A percentile compares a stretch with the other conserved stretches of the same genome.
Evolutionary conservation across 495 filamentous ascomycete genomes (phyloP).

Genomic region (Chlorociboria aeruginascens): DNA sequence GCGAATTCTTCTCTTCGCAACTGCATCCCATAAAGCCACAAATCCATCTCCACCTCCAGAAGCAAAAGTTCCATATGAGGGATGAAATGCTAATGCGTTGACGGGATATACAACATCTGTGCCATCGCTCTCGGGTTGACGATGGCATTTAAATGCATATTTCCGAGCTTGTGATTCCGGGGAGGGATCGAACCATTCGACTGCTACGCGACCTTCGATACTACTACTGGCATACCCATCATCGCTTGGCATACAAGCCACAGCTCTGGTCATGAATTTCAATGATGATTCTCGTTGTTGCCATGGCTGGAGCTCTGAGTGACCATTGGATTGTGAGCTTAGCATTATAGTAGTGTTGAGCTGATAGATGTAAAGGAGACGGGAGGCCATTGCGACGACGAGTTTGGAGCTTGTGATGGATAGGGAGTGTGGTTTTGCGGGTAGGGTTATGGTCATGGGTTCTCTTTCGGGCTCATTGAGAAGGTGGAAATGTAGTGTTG

Average conservation of each 20-base stretch:
- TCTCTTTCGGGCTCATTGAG: slow-evolving; percentile 28
- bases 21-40: slow-evolving; percentile 91
- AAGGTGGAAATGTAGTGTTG: slow-evolving; percentile 73
- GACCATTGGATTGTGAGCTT: slow-evolving; percentile 34
- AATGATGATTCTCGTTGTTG: slow-evolving; percentile 82
- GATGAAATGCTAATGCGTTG: slow-evolving; percentile 88
- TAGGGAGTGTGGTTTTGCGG: slow-evolving; percentile 78
- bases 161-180: slow-evolving; percentile 76
- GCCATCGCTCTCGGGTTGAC: slow-evolving; percentile 47
- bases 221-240: slow-evolving; percentile 77
- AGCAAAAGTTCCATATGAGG: slow-evolving; percentile 81
- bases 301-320: slow-evolving; percentile 57
- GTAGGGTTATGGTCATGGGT: slow-evolving; percentile 52
- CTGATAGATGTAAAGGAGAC: slow-evolving; percentile 85
- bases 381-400: slow-evolving; percentile 91
- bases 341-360: slow-evolving; percentile 50
- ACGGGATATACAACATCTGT: slow-evolving; percentile 90
- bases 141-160: slow-evolving; percentile 98
- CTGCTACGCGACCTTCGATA: slow-evolving; percentile 89
- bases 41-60: slow-evolving; percentile 88
- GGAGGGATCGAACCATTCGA: slow-evolving; percentile 93
- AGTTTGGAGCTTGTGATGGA: slow-evolving; percentile 71
- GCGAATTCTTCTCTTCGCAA: slow-evolving; percentile 78
- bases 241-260: slow-evolving; percentile 95
- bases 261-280: slow-evolving; percentile 89